These are phyloP conservation scores for Trypanosoma cruzi DNA, from an alignment of 208 protist genomes.

Conservation along the genomic window DNA sequence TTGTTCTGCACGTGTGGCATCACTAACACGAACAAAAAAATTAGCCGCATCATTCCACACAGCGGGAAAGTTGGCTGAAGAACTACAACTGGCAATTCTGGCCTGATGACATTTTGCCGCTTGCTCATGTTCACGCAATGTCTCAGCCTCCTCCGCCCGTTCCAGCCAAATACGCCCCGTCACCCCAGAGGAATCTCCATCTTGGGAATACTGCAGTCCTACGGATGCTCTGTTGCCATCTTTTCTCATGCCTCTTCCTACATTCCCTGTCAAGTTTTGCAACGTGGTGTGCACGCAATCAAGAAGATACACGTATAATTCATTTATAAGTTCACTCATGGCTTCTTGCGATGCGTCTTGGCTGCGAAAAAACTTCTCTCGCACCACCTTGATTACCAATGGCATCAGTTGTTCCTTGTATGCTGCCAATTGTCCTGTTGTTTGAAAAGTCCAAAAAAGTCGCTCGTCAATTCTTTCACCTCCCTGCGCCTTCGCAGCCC, in stretches of 20 bases:
- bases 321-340: conserved; percentile 70
- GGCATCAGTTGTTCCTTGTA: conserved; percentile 80
- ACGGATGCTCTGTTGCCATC: neutral
- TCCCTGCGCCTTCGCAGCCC: conserved; percentile 4
- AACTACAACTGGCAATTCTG: conserved; percentile 46
- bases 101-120: conserved; percentile 83
- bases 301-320: conserved; percentile 91
- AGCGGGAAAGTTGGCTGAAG: conserved; percentile 20
- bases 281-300: conserved; percentile 81
- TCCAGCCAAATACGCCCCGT: conserved; percentile 39
- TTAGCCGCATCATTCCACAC: conserved; percentile 78
- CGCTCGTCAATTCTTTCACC: conserved; percentile 26
- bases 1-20: conserved; percentile 85
- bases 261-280: conserved; percentile 29
- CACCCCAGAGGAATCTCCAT: neutral
- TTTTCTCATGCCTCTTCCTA: neutral
- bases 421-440: conserved; percentile 63
- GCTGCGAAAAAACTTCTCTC: conserved; percentile 57
- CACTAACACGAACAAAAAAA: conserved; percentile 80
- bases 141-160: conserved; percentile 85
- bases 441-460: conserved; percentile 69
- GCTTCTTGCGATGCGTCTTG: conserved; percentile 36
- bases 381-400: conserved; percentile 60
- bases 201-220: neutral
- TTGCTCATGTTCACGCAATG: conserved; percentile 51